A percentile compares a stretch with the other conserved stretches of the same genome.
Conservation (phyloP, 768 basidiomycete genomes). For the Dendrothele bispora region DNA sequence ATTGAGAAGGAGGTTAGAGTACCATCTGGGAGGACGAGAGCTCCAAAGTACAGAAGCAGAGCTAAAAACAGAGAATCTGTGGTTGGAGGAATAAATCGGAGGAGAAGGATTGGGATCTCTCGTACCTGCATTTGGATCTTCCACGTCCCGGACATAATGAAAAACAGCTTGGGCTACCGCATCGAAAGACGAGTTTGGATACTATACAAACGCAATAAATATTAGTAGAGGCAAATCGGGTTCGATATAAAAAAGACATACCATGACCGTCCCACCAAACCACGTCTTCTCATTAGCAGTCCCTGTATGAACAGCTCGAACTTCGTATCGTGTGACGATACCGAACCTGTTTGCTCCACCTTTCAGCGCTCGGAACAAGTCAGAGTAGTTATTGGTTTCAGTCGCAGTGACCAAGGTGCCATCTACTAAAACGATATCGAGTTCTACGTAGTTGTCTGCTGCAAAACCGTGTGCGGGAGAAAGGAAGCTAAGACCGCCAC, state of each 20-base stretch:
- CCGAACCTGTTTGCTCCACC: constrained; percentile 46
- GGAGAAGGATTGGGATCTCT: constrained; percentile 18
- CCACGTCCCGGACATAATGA: constrained; percentile 33
- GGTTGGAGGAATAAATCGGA: not conserved
- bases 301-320: constrained; percentile 39
- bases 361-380: constrained; percentile 46
- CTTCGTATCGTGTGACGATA: constrained; percentile 45
- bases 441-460: constrained; percentile 34
- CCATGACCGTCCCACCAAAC: constrained; percentile 39
- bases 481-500: constrained; percentile 42
- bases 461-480: constrained; percentile 40
- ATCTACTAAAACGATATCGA: constrained; percentile 42
- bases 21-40: constrained; percentile 20
- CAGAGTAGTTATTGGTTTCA: constrained; percentile 36
- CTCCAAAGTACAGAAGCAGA: no score
- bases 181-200: constrained; percentile 37
- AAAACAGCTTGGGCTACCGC: constrained; percentile 37
- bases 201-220: constrained; percentile 19
- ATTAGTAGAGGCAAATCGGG: not conserved
- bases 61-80: not conserved
- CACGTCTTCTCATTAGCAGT: constrained; percentile 34
- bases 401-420: constrained; percentile 43
- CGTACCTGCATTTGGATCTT: constrained; percentile 39
- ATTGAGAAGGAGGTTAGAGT: constrained; percentile 23
- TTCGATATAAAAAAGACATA: constrained; percentile 16